phyloP scores from a whole-genome alignment of 345 rosid genomes.

The Reutealis trisperma region DNA sequence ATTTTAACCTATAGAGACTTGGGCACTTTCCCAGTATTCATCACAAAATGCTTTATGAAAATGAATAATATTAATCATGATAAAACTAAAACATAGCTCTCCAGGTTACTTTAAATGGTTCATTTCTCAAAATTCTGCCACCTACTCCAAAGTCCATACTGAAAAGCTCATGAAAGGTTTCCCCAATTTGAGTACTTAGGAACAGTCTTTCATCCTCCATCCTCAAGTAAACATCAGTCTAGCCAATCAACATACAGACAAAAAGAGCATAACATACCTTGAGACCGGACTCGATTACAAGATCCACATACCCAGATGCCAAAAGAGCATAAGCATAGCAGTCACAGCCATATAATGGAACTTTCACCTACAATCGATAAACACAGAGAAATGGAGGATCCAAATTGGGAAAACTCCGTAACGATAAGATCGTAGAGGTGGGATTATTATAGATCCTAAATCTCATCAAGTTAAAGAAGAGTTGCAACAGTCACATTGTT shows the following conservation, averaged over 20 bases:
- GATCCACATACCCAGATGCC: constrained; percentile 96
- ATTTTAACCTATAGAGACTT: background rate
- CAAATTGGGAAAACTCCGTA: background rate
- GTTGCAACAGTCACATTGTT: background rate
- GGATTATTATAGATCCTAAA: background rate
- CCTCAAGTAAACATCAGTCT: background rate
- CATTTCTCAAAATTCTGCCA: background rate
- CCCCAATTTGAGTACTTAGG: no score
- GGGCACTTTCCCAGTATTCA: background rate
- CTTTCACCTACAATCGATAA: constrained; percentile 62
- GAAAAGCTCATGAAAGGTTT: background rate
- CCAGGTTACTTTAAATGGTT: background rate
- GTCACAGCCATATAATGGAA: constrained; percentile 93
- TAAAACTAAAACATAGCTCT: background rate
- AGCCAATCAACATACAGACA: background rate
- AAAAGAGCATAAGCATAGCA: constrained; percentile 96
- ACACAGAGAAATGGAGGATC: background rate
- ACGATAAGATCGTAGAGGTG: background rate
- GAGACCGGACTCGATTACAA: constrained; percentile 88
- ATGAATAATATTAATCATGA: background rate
- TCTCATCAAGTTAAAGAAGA: background rate
- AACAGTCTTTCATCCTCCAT: background rate
- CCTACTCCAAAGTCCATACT: background rate
- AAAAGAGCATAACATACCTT: constrained; percentile 47
- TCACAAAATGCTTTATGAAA: background rate